Percentiles rank a stretch among this genome's conserved stretches.
Conservation (phyloP, 441 rosid genomes). For the Populus trichocarpa region DNA sequence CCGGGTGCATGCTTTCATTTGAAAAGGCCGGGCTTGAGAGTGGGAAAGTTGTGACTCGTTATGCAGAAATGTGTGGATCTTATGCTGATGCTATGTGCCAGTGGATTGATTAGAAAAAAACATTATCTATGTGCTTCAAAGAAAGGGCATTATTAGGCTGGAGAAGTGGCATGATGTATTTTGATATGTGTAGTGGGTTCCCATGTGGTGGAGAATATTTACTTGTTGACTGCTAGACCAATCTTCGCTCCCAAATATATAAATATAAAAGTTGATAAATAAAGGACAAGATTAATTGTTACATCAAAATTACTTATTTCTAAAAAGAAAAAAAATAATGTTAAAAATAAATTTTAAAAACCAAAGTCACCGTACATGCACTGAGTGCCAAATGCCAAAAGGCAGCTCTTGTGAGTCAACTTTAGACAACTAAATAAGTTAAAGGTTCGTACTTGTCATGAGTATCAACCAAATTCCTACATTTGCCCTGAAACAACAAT, state of each 20-base stretch:
- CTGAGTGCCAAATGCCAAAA: neutral
- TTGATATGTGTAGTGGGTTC: neutral
- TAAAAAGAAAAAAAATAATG: too few species aligned
- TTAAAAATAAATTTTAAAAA: too few species aligned
- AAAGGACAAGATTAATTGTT: neutral
- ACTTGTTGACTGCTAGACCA: neutral
- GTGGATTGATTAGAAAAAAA: neutral
- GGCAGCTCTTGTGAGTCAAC: neutral
- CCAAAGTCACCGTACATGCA: too few species aligned
- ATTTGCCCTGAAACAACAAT: neutral
- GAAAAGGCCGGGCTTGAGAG: too few species aligned
- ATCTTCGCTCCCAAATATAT: neutral
- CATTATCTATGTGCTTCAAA: neutral
- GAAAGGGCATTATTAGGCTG: neutral
- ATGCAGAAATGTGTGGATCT: neutral
- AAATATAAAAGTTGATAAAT: neutral
- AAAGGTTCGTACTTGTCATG: slow-evolving; percentile 9
- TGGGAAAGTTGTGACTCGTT: neutral
- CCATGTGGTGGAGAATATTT: slow-evolving; percentile 11
- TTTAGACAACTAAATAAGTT: neutral
- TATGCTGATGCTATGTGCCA: neutral
- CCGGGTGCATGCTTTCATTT: too few species aligned
- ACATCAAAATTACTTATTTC: neutral
- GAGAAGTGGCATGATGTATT: neutral
- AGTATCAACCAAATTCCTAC: slow-evolving; percentile 1